Conservation (phyloP, 2,329 filamentous ascomycete species). For the Ascochyta pisi region DNA sequence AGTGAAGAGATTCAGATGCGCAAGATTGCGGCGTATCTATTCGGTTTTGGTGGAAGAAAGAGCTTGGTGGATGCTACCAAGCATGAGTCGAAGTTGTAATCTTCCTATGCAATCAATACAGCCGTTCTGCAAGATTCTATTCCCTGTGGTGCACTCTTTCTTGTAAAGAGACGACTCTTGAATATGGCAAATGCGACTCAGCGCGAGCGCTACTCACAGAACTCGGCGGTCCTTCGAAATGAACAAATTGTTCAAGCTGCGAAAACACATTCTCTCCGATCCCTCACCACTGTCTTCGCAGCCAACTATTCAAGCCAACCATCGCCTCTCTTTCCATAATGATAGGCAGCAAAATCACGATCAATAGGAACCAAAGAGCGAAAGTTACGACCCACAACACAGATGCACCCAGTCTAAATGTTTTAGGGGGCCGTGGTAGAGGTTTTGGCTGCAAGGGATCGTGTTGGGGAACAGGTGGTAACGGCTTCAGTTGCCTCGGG, state of each 20-base stretch:
- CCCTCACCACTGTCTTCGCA: slow-evolving; percentile 15
- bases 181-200: too few species aligned
- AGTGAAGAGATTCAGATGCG: slow-evolving; percentile 72
- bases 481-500: slow-evolving; percentile 18
- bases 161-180: too few species aligned
- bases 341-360: slow-evolving; percentile 36
- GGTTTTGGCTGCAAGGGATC: slow-evolving; percentile 13
- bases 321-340: slow-evolving; percentile 39
- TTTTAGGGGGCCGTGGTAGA: slow-evolving; percentile 19
- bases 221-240: too few species aligned
- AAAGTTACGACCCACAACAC: slow-evolving; percentile 26
- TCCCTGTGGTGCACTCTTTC: too few species aligned
- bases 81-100: slow-evolving; percentile 41
- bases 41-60: slow-evolving; percentile 60
- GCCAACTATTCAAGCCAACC: slow-evolving; percentile 32
- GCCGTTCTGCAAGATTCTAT: too few species aligned
- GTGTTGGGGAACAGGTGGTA: slow-evolving; percentile 16
- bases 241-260: neutral
- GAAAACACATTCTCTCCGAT: neutral
- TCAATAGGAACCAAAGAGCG: slow-evolving; percentile 30
- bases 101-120: neutral
- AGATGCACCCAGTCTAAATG: slow-evolving; percentile 1
- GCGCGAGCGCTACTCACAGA: too few species aligned
- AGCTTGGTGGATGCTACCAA: slow-evolving; percentile 46
- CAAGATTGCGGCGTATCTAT: slow-evolving; percentile 67